Evolutionary conservation across 768 basidiomycete genomes (phyloP), one percentile per base, ranked within the genome.

Genomic region (Macrolepiota fuliginosa): DNA sequence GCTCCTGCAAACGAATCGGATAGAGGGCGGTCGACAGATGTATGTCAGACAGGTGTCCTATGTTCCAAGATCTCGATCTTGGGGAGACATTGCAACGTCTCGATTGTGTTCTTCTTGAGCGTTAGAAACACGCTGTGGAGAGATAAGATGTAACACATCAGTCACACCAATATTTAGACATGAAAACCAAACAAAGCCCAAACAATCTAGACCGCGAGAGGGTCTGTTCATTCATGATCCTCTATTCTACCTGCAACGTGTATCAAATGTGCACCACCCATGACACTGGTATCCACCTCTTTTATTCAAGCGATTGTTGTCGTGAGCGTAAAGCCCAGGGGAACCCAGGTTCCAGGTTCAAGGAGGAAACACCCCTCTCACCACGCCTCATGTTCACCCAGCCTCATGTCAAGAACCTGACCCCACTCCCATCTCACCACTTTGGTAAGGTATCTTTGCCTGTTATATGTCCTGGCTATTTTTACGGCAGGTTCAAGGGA

Each of bases 361-460:
- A 58, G 22, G 46, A 49, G 46, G 47, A 36, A n/a, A 4, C 5
- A 11, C 25, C 22, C 24, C 39, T 50, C 46, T 50, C 53, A 54
- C 53, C 53, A 54, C n/a, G 49, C 57, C 57, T 58, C 57, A 27
- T 58, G 57, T 57, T 50, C 29, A 2, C 32, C 29, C 32, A 58
- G 46, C 49, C 57, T 58, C 57, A n/a, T 58, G 57, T 51, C 35
- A 19, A 50, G 47, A 58, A 58, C 37, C 24, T 37, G 24, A 51
- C 35, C 37, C 57, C 22, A 35, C 35, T 24, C 29, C 53, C 42
- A 32, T 47, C 45, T 13, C 42, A 32, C 19, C 46, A 57, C 12
- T 42, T 42, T n/a, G n/a, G n/a, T n/a, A n/a, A n/a, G n/a, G n/a
- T 40, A 40, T 17, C 39, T 40, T 40, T 19, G 42, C 42, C 42